Conservation (phyloP, 768 basidiomycete species). For the Dacryopinax primogenitus region DNA sequence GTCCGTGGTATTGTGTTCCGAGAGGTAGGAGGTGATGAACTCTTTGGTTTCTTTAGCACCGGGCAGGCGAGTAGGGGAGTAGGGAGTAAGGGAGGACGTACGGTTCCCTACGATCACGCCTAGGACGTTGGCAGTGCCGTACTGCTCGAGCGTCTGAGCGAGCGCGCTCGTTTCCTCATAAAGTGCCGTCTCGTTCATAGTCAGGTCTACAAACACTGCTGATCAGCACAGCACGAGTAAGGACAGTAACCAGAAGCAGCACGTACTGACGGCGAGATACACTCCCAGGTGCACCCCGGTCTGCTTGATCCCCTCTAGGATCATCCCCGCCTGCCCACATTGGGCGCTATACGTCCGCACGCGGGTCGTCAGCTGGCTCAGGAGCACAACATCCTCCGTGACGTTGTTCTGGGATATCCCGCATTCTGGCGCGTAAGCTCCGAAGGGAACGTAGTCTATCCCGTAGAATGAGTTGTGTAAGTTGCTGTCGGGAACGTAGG, state of each 20-base stretch:
- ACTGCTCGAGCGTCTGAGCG: not conserved
- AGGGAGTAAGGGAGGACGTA: not conserved
- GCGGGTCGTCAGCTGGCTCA: not conserved
- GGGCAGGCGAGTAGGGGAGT: not conserved
- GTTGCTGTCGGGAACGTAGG: not conserved
- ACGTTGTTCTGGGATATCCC: constrained; percentile 5
- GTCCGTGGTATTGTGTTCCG: not conserved
- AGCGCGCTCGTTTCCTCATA: not conserved
- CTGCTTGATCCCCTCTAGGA: not conserved
- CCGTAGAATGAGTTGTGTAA: not conserved
- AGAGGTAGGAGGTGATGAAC: not conserved
- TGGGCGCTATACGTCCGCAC: not conserved
- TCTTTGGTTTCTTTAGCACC: not conserved
- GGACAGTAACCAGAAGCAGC: not conserved
- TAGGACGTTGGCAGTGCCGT: not conserved
- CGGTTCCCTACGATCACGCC: not conserved
- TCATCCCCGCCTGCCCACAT: constrained; percentile 4
- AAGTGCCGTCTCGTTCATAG: not conserved
- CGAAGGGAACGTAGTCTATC: constrained; percentile 10
- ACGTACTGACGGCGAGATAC: not conserved
- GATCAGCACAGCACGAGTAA: not conserved
- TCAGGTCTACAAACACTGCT: not conserved
- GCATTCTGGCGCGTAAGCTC: constrained; percentile 12
- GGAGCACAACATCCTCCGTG: not conserved
- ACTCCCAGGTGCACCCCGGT: not conserved